Evolutionary conservation across 106 monocot species (phyloP).

Genomic region (Gastrodia elata): DNA sequence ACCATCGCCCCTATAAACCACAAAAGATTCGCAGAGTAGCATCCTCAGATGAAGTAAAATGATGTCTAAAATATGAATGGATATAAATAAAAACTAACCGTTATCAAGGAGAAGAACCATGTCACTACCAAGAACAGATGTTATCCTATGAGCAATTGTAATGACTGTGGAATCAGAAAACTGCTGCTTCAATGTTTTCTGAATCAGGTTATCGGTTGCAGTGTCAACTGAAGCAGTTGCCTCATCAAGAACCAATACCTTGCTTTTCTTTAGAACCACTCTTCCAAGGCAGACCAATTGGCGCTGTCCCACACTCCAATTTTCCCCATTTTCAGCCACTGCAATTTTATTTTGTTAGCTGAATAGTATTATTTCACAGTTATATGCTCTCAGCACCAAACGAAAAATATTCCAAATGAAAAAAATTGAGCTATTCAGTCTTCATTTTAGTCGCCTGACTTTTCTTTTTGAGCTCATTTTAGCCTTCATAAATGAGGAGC

Average conservation of each 20-base stretch:
- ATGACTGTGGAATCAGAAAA: constrained; percentile 57
- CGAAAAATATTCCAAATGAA: no score
- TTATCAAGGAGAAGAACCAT: constrained; percentile 10
- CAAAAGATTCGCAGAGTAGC: neutral
- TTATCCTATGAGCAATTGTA: constrained; percentile 83
- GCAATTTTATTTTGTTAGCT: constrained; percentile 7
- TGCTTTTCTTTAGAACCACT: constrained; percentile 71
- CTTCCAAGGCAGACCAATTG: constrained; percentile 74
- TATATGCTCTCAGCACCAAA: no score
- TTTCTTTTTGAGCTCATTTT: no score
- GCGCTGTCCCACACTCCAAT: constrained; percentile 92
- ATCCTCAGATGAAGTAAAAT: no score
- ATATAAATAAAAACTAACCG: constrained; percentile 1
- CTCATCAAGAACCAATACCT: constrained; percentile 86
- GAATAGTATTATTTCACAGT: neutral
- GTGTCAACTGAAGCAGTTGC: constrained; percentile 42
- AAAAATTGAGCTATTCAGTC: neutral
- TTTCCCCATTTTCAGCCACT: constrained; percentile 88
- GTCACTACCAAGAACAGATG: constrained; percentile 56
- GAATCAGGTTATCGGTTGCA: constrained; percentile 30
- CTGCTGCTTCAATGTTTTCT: constrained; percentile 34
- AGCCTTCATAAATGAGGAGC: no score
- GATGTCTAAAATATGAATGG: no score
- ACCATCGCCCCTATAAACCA: neutral
- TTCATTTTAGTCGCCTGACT: no score